These are phyloP conservation scores for Clarireedia hainanense DNA, from an alignment of 2,329 filamentous ascomycete species.

Conservation along the genomic window DNA sequence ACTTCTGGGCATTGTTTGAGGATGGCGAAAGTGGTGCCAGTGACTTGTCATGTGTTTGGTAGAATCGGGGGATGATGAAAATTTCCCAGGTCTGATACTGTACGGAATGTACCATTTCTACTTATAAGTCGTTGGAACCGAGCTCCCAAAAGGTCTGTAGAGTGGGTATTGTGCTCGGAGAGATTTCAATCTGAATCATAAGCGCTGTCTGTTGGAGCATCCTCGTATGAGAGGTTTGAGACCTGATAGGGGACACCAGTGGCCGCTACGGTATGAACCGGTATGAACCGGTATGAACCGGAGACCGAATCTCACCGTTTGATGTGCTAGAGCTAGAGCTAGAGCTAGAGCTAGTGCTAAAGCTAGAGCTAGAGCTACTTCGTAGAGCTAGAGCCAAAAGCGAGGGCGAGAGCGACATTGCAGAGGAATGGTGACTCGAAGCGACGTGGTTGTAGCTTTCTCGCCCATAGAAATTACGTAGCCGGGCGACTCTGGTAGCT, in stretches of 20 bases:
- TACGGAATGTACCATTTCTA: neutral
- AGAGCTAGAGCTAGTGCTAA: too few species aligned
- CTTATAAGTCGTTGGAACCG: neutral
- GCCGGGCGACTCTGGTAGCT: neutral
- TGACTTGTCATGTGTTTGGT: slow-evolving; percentile 3
- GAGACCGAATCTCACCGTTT: too few species aligned
- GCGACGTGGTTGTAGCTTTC: neutral
- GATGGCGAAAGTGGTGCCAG: slow-evolving; percentile 1
- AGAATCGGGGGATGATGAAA: neutral
- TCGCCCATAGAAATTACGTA: too few species aligned
- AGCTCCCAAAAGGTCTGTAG: neutral
- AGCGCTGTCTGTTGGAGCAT: neutral
- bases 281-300: too few species aligned
- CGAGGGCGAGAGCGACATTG: too few species aligned
- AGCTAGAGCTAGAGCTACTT: too few species aligned
- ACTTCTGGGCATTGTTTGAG: slow-evolving; percentile 9
- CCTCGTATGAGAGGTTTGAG: neutral
- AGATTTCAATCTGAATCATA: slow-evolving; percentile 10
- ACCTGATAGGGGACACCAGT: too few species aligned
- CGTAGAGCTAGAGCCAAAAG: too few species aligned
- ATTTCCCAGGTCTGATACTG: neutral
- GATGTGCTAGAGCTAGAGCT: too few species aligned
- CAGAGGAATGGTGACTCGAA: neutral
- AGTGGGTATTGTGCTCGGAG: slow-evolving; percentile 5
- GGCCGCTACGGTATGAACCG: too few species aligned